Base-by-base conservation (phyloP, 75 land plant genomes). In the Picea glauca region DNA sequence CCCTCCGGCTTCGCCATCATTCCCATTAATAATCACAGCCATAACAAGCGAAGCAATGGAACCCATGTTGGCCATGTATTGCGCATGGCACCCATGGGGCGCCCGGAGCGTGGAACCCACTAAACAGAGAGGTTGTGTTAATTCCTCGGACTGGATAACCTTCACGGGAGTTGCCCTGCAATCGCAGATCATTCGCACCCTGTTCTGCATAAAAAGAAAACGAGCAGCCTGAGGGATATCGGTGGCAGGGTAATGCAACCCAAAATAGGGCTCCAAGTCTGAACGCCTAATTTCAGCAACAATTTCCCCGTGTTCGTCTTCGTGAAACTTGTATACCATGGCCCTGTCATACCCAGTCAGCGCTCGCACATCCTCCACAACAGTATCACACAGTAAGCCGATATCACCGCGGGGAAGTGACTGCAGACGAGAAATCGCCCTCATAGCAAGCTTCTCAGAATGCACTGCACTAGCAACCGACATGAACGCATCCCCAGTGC, bases 11-110 rank as follows among this genome's bases (percentile, higher is more conserved):
- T 76, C 76, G 13, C 32, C 59, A 14, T 75, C 81, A 57, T 26
- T 58, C 50, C 66, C 61, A 63, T 88, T 93, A 74, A 98, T 90
- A 40, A 98, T 87, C 59, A 98, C 98, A 13, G 99, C 98, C 93
- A 98, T 84, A 4, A 84, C 95, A 64, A 97, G 77, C 0, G 98
- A 94, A 11, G 99, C 98, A 58, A 93, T 86, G 14, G 99, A 93
- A 0, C 99, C 99, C 99, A 98, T 98, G 81, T 95, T 98, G 31
- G 90, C 94, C 98, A 98, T 98, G 88, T 95, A 98, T 85, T 95
- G 98, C 5, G 95, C 84, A 74, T 98, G 99, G 83, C 99, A 98
- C 6, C 90, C 99, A 78, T 98, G 99, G 13, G 99, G 96, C 1
- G 99, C 96, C 30, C 99, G 80, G 46, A 95, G 87, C 0, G 99